Base-by-base conservation (phyloP, 345 rosid genomes). In the Lepidium africanum region DNA sequence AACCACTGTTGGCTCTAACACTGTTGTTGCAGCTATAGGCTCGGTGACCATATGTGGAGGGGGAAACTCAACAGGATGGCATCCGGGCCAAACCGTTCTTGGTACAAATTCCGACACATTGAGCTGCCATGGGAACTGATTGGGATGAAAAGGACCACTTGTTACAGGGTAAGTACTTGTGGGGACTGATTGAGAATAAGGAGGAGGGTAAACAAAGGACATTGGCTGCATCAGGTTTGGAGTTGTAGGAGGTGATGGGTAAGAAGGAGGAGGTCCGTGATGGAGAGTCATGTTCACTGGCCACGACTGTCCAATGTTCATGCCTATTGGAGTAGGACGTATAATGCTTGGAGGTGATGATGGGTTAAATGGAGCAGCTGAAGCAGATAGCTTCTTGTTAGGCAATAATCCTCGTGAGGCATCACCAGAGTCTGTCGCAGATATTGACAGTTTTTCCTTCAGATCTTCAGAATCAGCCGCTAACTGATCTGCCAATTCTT, bases 341-440 rank as follows among this genome's bases (percentile, higher is more conserved):
- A 86, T 65, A 70, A 84, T 66, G 50, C 77, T 65, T 47, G 71
- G 66, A 17, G 83, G 73, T 65, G 85, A 76, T 40, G 92, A 81
- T 40, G 98, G 99, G 75, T 85, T 91, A 67, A 90, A 91, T 50
- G 99, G 99, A 65, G 87, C 91, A 56, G 99, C 99, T 32, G 97
- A 94, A 50, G 99, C 99, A 47, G 99, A 94, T 69, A 94, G 75
- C 81, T 89, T 94, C 78, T 80, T 88, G 76, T 81, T 85, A 45
- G 85, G 82, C 59, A 82, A 32, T 16, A 73, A 55, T 60, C 77
- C 88, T 63, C 68, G 78, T 19, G 77, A 45, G 39, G 73, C 58
- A 45, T 83, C 90, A 59, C 79, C 81, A 16, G 81, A 75, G 73
- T 73, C 85, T 16, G 73, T 33, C 63, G 54, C 61, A 54, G 73